These are phyloP conservation scores for Millerozyma miso DNA, from an alignment of 805 yeast species.

Conservation along the genomic window DNA sequence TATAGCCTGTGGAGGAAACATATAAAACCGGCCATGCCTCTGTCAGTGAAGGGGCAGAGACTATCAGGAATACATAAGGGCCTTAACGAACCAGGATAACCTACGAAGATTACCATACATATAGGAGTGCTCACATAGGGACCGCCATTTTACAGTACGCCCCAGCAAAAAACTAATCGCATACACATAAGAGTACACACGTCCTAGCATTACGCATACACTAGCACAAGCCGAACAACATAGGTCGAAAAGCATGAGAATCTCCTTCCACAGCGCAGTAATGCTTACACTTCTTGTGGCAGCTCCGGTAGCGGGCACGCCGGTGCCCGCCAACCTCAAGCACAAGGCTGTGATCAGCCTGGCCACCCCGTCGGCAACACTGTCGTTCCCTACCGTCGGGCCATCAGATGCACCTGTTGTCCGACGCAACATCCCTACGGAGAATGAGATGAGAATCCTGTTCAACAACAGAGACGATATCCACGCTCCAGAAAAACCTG, in stretches of 20 bases:
- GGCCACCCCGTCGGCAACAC: neutral
- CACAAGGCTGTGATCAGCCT: conserved; percentile 15
- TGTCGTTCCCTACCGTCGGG: conserved; percentile 11
- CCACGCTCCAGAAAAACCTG: neutral
- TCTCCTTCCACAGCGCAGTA: neutral
- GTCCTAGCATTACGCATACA: too few species aligned
- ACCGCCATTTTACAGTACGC: too few species aligned
- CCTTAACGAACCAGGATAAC: too few species aligned
- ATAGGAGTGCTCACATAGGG: too few species aligned
- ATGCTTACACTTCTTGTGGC: neutral
- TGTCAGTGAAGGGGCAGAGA: too few species aligned
- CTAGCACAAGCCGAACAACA: too few species aligned
- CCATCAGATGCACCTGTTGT: conserved; percentile 17
- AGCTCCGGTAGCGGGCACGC: conserved; percentile 15
- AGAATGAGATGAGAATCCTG: conserved; percentile 11
- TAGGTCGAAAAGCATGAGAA: too few species aligned
- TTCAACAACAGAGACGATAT: conserved; percentile 13
- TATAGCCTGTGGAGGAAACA: neutral
- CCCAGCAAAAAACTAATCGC: too few species aligned
- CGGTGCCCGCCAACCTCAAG: conserved; percentile 26
- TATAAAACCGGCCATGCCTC: too few species aligned
- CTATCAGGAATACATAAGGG: too few species aligned
- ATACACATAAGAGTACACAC: too few species aligned
- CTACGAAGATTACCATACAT: too few species aligned
- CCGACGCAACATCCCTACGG: conserved; percentile 6